Evolutionary conservation across 257 asterid genomes (phyloP), one percentile per base, ranked within the genome.

Genomic region (Capsicum chinense): DNA sequence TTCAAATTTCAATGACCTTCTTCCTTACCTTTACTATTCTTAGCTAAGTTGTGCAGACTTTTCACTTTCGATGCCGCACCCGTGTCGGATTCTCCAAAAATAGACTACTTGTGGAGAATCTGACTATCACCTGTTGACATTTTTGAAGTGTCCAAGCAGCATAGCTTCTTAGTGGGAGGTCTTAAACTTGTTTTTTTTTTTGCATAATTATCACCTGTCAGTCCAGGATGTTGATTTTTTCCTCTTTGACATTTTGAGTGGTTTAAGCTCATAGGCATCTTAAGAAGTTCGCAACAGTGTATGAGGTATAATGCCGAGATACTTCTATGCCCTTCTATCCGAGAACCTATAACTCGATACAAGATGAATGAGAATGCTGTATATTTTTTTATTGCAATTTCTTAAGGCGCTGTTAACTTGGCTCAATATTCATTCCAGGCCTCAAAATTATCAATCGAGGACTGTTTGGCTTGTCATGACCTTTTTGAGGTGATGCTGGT

Each of bases 401-500:
- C 63, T 3, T 76, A 54, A 14, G 59, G 62, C 39, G 5, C 81
- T 76, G 63, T 76, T 56, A 12, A 76, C 81, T 52, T 52, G 81
- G 14, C 42, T 26, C 62, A 14, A 26, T 52, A 26, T 26, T 76
- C 63, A 84, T 63, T 83, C 85, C 94, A 97, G 99, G 93, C 97
- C 79, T 92, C 98, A 85, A 97, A 94, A 89, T 88, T 97, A 82
- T 84, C 98, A 60, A 86, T 67, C 56, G 98, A 95, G 73, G 99
- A 97, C 90, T 91, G 92, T 85, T 88, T 90, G 94, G 91, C 92
- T 67, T 95, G 98, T 73, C 85, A 90, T 85, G 97, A 93, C 88
- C 98, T 97, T 84, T 87, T 92, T 84, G 99, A 93, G 93, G 95
- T 89, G 90, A 91, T 97, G 63, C 92, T 95, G 89, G 92, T 93